These are phyloP conservation scores for Trichophyton benhamiae DNA, from an alignment of 2,329 filamentous ascomycete species.

Conservation along the genomic window DNA sequence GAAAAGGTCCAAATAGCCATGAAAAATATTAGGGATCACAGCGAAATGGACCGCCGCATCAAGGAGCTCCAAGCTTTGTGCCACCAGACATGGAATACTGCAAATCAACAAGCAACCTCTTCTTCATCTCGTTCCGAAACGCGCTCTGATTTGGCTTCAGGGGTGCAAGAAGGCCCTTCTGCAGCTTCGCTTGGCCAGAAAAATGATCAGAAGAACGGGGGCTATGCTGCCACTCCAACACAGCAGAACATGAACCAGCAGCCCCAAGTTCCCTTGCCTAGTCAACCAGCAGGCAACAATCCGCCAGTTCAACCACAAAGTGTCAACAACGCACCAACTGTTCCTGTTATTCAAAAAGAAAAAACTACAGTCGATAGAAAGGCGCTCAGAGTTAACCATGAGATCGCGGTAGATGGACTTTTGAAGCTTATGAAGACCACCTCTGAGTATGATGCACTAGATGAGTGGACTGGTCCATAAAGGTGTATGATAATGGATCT, in stretches of 20 bases:
- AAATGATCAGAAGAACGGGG: background rate
- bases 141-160: background rate
- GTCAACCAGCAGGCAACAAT: background rate
- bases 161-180: background rate
- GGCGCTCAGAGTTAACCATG: conserved; percentile 20
- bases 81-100: conserved; percentile 19
- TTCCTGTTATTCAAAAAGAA: conserved; percentile 10
- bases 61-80: conserved; percentile 32
- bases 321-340: background rate
- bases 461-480: conserved; percentile 7
- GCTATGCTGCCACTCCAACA: background rate
- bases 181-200: background rate
- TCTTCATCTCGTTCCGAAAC: background rate
- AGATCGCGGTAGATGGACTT: conserved; percentile 29
- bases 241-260: background rate
- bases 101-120: background rate
- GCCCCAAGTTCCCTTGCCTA: background rate
- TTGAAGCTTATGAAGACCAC: conserved; percentile 30
- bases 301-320: background rate
- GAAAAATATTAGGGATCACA: conserved; percentile 27
- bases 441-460: conserved; percentile 17
- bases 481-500: background rate
- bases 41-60: conserved; percentile 28
- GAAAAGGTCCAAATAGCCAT: conserved; percentile 30
- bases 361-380: conserved; percentile 14